Evolutionary conservation across 2,329 filamentous ascomycete genomes (phyloP).

Genomic region (Tolypocladium album): DNA sequence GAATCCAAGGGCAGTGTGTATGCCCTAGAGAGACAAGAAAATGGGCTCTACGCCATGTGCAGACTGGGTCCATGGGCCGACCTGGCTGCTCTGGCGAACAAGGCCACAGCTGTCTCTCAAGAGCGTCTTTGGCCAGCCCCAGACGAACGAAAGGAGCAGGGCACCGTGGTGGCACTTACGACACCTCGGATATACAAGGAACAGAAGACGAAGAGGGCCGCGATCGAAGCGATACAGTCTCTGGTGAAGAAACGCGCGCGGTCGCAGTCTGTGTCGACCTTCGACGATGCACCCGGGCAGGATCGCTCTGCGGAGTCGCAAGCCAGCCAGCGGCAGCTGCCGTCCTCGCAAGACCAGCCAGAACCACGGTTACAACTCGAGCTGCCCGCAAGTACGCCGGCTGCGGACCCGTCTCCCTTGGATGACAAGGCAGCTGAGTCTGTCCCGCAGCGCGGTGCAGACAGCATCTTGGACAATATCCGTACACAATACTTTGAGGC

Average conservation of each 20-base stretch:
- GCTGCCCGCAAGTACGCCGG: not conserved
- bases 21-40: conserved; percentile 54
- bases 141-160: conserved; percentile 7
- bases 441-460: conserved; percentile 28
- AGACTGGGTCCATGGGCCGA: conserved; percentile 58
- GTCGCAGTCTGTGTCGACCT: conserved; percentile 30
- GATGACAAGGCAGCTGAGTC: conserved; percentile 2
- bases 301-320: conserved; percentile 8
- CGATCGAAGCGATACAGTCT: conserved; percentile 54
- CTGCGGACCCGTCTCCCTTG: not conserved
- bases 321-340: conserved; percentile 8
- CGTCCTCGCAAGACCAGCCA: conserved; percentile 9
- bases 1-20: conserved; percentile 44
- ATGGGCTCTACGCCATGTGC: conserved; percentile 55
- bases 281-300: conserved; percentile 13
- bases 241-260: conserved; percentile 42
- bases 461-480: conserved; percentile 46
- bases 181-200: conserved; percentile 37
- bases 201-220: conserved; percentile 43
- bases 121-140: conserved; percentile 16
- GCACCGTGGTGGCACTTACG: conserved; percentile 17
- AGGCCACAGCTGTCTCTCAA: conserved; percentile 30
- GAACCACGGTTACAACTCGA: conserved; percentile 5
- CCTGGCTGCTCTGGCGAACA: conserved; percentile 37
- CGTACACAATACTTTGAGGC: conserved; percentile 48